phyloP scores from a whole-genome alignment of 345 rosid genomes.

The Eucalyptus marginata region DNA sequence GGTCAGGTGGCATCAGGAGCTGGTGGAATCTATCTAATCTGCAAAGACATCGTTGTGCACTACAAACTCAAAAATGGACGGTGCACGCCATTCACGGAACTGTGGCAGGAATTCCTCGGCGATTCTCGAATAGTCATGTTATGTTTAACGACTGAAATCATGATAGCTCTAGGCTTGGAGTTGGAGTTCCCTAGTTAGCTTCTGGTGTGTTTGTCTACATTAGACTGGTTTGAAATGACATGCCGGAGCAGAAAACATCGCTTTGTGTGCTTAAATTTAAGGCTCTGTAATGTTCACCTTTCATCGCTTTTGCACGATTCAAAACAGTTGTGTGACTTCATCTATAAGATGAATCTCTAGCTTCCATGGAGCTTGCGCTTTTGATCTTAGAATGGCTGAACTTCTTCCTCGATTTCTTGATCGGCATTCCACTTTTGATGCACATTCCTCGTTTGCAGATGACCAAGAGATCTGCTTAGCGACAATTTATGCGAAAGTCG shows the following conservation, averaged over 20 bases:
- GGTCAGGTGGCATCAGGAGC: conserved; percentile 40
- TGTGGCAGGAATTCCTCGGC: background rate
- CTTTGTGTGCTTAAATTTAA: background rate
- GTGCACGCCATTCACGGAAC: background rate
- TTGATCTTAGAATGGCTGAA: background rate
- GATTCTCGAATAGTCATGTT: background rate
- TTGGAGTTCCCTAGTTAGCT: background rate
- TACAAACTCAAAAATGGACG: background rate
- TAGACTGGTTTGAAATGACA: background rate
- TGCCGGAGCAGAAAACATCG: background rate
- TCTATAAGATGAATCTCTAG: background rate
- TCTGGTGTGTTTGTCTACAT: background rate
- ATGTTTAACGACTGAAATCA: background rate
- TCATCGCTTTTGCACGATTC: background rate
- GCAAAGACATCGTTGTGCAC: background rate
- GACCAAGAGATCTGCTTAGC: background rate
- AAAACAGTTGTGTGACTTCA: background rate
- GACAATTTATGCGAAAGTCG: background rate
- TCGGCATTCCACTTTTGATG: background rate
- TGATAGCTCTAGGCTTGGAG: background rate
- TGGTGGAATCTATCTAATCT: conserved; percentile 22
- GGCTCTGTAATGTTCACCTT: background rate
- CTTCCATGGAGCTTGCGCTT: background rate
- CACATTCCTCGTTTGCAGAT: background rate
- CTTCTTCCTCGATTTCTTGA: background rate